phyloP scores from a whole-genome alignment of 257 asterid species.

The Ocimum tenuiflorum region DNA sequence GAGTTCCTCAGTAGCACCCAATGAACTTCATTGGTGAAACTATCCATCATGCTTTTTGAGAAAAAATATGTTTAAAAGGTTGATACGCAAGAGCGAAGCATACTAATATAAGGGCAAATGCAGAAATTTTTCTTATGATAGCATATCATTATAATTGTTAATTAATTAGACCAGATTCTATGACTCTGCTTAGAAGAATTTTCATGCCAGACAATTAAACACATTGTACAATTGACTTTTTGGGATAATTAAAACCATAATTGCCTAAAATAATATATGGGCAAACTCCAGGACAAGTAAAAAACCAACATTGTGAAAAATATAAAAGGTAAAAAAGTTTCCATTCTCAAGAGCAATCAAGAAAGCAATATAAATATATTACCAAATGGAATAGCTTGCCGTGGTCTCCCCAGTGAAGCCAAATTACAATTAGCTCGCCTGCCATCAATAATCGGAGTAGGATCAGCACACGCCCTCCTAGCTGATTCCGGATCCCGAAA shows the following conservation, averaged over 20 bases:
- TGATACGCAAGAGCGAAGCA: neutral
- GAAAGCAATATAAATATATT: slow-evolving; percentile 21
- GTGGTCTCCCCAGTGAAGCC: slow-evolving; percentile 94
- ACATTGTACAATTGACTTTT: neutral
- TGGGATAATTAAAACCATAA: neutral
- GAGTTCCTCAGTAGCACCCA: neutral
- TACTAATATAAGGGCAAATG: neutral
- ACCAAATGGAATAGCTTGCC: slow-evolving; percentile 73
- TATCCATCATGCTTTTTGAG: neutral
- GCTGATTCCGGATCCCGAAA: slow-evolving; percentile 97
- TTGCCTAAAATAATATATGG: neutral
- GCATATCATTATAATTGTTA: neutral
- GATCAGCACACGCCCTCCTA: slow-evolving; percentile 91
- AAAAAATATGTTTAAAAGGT: neutral
- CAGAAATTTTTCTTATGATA: neutral
- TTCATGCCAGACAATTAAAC: neutral
- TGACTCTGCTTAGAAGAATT: neutral
- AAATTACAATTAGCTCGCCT: slow-evolving; percentile 93
- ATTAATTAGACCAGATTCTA: neutral
- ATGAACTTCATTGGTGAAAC: neutral
- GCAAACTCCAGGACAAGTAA: neutral
- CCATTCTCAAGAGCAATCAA: neutral
- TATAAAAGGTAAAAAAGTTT: too few species aligned
- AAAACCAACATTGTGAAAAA: neutral
- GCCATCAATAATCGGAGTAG: slow-evolving; percentile 89